These are phyloP conservation scores for Luzula sylvatica DNA, from an alignment of 176 grass and related monocot species.

Conservation along the genomic window DNA sequence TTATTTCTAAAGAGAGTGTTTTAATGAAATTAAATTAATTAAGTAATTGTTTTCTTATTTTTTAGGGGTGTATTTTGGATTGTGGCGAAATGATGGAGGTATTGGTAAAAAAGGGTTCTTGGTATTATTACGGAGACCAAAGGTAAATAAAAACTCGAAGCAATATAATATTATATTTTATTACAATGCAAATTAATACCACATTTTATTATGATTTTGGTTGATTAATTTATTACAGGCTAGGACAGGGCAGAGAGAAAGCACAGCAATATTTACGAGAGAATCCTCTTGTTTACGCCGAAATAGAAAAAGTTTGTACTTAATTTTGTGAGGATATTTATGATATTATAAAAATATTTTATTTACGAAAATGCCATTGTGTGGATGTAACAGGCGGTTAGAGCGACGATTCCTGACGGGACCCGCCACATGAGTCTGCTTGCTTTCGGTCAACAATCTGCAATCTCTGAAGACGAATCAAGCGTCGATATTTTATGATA, in stretches of 20 bases:
- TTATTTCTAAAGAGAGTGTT: neutral
- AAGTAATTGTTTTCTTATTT: neutral
- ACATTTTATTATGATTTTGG: constrained; percentile 8
- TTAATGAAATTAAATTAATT: neutral
- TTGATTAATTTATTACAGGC: constrained; percentile 22
- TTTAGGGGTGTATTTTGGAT: constrained; percentile 86
- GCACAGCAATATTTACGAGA: constrained; percentile 77
- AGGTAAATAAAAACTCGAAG: no score
- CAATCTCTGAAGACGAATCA: constrained; percentile 40
- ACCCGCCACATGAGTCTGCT: constrained; percentile 66
- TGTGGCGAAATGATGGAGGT: constrained; percentile 98
- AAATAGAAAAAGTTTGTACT: constrained; percentile 83
- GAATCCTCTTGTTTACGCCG: constrained; percentile 42
- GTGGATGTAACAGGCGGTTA: constrained; percentile 47
- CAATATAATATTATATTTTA: no score
- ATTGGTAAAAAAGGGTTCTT: constrained; percentile 82
- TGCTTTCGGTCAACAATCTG: constrained; percentile 53
- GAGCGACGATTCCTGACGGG: constrained; percentile 72
- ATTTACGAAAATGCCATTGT: neutral
- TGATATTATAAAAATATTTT: neutral
- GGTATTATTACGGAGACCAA: constrained; percentile 85
- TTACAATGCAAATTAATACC: neutral
- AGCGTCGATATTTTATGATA: constrained; percentile 31
- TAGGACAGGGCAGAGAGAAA: constrained; percentile 92
- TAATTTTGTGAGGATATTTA: neutral